Percentiles rank a stretch among this genome's conserved stretches.
These are phyloP conservation scores for Calonectria pseudoreteaudii DNA, from an alignment of 2,329 filamentous ascomycete species.

Conservation along the genomic window DNA sequence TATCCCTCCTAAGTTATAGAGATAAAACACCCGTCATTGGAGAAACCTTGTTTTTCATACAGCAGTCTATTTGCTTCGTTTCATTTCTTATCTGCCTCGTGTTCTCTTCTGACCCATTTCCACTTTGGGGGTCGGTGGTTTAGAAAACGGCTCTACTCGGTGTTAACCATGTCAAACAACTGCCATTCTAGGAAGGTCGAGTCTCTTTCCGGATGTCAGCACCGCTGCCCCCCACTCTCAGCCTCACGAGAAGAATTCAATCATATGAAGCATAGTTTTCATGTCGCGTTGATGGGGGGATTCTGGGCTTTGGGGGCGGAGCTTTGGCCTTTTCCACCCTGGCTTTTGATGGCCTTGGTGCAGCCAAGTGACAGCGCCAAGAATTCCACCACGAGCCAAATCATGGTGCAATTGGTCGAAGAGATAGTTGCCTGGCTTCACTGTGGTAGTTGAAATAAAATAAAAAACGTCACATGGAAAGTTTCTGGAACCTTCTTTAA, in stretches of 20 bases:
- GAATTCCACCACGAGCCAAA: not conserved
- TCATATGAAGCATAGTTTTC: not conserved
- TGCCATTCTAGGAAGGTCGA: not conserved
- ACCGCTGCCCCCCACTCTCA: not conserved
- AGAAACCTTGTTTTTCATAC: too few relatives aligned
- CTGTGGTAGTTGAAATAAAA: not conserved
- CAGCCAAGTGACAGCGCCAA: not conserved
- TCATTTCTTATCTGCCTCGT: too few relatives aligned
- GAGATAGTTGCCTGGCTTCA: too few relatives aligned
- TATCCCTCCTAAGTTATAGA: too few relatives aligned
- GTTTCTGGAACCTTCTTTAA: not conserved
- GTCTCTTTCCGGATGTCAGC: not conserved
- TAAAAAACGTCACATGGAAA: not conserved
- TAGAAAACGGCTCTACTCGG: not conserved
- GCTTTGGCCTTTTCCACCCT: not conserved
- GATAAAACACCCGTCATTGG: too few relatives aligned
- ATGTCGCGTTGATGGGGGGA: not conserved
- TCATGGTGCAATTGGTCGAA: not conserved
- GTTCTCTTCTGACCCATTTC: too few relatives aligned
- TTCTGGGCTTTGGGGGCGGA: conserved; percentile 2
- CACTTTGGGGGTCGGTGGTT: too few relatives aligned
- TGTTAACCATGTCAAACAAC: not conserved
- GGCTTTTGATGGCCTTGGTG: not conserved
- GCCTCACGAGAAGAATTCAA: not conserved
- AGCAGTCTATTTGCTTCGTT: too few relatives aligned